Conservation (phyloP, 1,284 basidiomycete species). For the Tranzscheliella williamsii region DNA sequence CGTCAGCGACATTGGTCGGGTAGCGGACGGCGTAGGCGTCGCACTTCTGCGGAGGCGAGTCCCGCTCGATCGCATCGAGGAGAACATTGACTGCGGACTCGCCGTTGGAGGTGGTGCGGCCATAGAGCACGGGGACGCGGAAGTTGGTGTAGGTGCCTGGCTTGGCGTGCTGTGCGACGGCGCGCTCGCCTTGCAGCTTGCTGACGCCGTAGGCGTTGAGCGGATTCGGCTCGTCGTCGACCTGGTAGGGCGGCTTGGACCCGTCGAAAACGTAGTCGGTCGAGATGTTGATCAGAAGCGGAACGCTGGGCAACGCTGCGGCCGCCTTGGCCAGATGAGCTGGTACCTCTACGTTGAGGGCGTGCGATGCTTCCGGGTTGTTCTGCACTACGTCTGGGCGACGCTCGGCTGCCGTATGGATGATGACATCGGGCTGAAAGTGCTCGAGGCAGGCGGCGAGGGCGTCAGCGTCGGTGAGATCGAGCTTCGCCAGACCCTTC, state of each 20-base stretch:
- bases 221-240: constrained; percentile 62
- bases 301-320: constrained; percentile 42
- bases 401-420: constrained; percentile 65
- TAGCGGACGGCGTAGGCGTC: constrained; percentile 63
- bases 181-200: constrained; percentile 59
- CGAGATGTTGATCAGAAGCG: constrained; percentile 64
- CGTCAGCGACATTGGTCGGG: constrained; percentile 65
- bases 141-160: constrained; percentile 58
- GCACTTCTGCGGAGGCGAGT: constrained; percentile 21
- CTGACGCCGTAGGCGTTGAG: constrained; percentile 64
- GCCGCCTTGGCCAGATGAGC: constrained; percentile 55
- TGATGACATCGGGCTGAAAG: constrained; percentile 62
- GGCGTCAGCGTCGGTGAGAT: constrained; percentile 62
- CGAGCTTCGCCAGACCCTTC: constrained; percentile 61
- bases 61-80: constrained; percentile 39
- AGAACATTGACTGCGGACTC: constrained; percentile 59
- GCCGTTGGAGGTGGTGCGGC: constrained; percentile 33
- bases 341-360: constrained; percentile 64
- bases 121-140: constrained; percentile 62
- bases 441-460: constrained; percentile 61
- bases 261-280: constrained; percentile 62
- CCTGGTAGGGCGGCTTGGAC: constrained; percentile 63
- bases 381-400: constrained; percentile 59
- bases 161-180: constrained; percentile 46
- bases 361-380: constrained; percentile 63